These are phyloP conservation scores for Sechiopsis laciniata DNA, from an alignment of 306 rosid genomes.

Conservation along the genomic window DNA sequence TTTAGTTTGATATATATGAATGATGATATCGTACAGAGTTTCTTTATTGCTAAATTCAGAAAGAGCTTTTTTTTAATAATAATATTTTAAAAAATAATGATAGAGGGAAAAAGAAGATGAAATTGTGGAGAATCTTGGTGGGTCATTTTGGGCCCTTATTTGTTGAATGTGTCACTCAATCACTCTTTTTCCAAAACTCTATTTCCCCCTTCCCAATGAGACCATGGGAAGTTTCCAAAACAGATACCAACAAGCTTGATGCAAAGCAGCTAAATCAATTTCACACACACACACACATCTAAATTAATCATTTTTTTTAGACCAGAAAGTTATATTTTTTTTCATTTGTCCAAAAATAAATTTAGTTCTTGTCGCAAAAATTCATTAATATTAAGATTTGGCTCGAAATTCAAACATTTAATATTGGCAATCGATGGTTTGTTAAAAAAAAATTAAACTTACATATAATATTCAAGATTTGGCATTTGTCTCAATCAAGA, in stretches of 20 bases:
- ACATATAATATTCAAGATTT: too few relatives aligned
- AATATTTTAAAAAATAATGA: too few relatives aligned
- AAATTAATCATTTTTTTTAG: too few relatives aligned
- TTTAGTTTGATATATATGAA: conserved; percentile 5
- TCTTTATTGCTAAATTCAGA: neutral
- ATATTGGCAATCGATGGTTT: too few relatives aligned
- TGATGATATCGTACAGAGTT: conserved; percentile 17
- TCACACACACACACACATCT: neutral
- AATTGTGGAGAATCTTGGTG: conserved; percentile 20
- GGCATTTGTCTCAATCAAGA: too few relatives aligned
- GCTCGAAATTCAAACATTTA: too few relatives aligned
- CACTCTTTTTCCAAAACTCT: neutral
- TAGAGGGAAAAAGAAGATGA: neutral
- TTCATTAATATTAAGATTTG: too few relatives aligned
- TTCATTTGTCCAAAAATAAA: too few relatives aligned
- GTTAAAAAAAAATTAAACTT: too few relatives aligned
- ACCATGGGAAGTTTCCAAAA: neutral
- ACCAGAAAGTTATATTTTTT: too few relatives aligned
- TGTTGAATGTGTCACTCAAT: conserved; percentile 6
- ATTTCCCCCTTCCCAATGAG: neutral
- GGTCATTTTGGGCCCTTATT: conserved; percentile 9
- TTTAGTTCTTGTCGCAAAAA: too few relatives aligned
- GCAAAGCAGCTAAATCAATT: neutral
- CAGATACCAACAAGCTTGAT: neutral
- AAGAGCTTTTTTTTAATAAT: too few relatives aligned